Evolutionary conservation across 2,329 filamentous ascomycete species (phyloP), one percentile per base, ranked within the genome.

Genomic region (Phaeoacremonium minimum): DNA sequence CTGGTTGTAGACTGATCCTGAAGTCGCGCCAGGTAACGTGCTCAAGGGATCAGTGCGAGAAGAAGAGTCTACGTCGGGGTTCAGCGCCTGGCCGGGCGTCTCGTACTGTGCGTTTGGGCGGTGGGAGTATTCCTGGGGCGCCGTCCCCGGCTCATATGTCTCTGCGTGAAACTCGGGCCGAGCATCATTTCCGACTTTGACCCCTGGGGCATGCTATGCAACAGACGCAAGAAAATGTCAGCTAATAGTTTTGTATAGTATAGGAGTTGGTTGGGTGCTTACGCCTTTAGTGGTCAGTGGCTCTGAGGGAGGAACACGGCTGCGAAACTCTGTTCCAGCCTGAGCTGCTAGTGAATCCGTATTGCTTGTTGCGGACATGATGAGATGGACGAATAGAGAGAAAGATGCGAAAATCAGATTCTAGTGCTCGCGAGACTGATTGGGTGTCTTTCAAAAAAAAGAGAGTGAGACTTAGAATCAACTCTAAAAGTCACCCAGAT

Each of bases 131-230:
- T 64, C 53, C 12, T 41, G 41, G 4, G 84, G 84, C 0, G 84
- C 83, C 4, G 76, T 75, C 41, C 84, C 84, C 0, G 81, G 60
- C 1, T 80, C 70, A 22, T 79, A 60, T 2, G 69, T 71, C 55
- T 87, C 46, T 16, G 76, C 73, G 49, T 73, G 65, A 65, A 85
- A 88, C 51, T 85, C 82, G 15, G 77, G 77, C 11, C 60, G 52
- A 16, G 63, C 61, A 36, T 83, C 79, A 46, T 78, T 75, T 49
- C 75, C 75, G 39, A 77, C 70, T 42, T 76, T 70, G 47, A 71
- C 64, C 35, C 83, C 83, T 4, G 74, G 71, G 52, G 78, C 68
- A 58, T 87, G 83, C 80, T 85, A 46, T 6, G 7, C 16, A 20
- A n/a, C n/a, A n/a, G n/a, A n/a, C n/a, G n/a, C n/a, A n/a, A 19